These are phyloP conservation scores for Eucalyptus erythrocorys DNA, from an alignment of 345 rosid species.

Conservation along the genomic window DNA sequence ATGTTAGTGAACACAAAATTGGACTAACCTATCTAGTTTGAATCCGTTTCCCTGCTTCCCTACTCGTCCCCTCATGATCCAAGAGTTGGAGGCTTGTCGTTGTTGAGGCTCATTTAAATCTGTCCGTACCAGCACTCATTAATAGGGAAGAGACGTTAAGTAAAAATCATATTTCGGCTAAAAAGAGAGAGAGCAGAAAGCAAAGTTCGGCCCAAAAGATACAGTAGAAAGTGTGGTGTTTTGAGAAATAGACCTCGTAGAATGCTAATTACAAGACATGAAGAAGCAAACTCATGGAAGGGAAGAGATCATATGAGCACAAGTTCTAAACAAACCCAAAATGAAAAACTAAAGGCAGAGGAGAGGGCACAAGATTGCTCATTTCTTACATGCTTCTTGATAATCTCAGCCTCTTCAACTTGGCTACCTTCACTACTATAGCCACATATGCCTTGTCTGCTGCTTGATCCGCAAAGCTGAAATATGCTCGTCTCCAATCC, in stretches of 20 bases:
- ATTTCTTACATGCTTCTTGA: too few species aligned
- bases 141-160: too few species aligned
- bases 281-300: background rate
- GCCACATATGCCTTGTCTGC: background rate
- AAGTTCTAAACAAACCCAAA: background rate
- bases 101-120: too few species aligned
- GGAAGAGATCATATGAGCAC: background rate
- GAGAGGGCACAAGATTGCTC: background rate
- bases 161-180: too few species aligned
- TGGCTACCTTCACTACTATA: background rate
- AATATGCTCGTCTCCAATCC: background rate
- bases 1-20: background rate
- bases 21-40: background rate
- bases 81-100: too few species aligned
- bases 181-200: too few species aligned
- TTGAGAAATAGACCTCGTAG: background rate
- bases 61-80: too few species aligned
- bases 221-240: too few species aligned
- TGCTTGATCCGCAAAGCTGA: background rate
- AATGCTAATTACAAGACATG: too few species aligned
- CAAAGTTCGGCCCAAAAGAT: too few species aligned
- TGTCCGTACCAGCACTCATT: too few species aligned
- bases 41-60: too few species aligned
- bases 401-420: background rate
- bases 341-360: background rate